Evolutionary conservation across 768 basidiomycete species (phyloP).

Genomic region (Auricularia cornea): DNA sequence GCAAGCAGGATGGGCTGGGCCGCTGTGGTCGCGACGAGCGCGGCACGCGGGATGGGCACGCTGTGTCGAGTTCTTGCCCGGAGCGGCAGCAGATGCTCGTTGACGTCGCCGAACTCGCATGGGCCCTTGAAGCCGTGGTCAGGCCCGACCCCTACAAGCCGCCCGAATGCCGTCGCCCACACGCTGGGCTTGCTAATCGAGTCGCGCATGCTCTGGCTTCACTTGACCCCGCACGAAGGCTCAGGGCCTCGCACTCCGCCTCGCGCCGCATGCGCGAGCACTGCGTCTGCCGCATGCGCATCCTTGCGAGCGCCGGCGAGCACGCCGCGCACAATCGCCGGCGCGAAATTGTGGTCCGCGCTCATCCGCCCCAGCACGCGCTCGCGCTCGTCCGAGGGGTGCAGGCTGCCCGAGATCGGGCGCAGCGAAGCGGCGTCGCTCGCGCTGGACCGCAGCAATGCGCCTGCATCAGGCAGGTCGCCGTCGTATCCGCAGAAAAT

Average conservation of each 20-base stretch:
- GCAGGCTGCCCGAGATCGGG: not conserved
- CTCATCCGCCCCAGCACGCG: not conserved
- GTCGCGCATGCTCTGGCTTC: conserved; percentile 46
- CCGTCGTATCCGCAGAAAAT: not conserved
- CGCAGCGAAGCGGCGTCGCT: no score
- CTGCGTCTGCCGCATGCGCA: not conserved
- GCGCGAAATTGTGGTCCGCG: not conserved
- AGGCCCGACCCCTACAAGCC: conserved; percentile 34
- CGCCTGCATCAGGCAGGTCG: not conserved
- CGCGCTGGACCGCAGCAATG: no score
- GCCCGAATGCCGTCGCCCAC: conserved; percentile 54
- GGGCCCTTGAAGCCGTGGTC: conserved; percentile 25
- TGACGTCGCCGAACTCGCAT: conserved; percentile 43
- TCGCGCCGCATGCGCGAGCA: not conserved
- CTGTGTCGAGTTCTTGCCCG: conserved; percentile 46
- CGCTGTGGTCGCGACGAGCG: conserved; percentile 49
- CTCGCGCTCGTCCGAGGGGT: not conserved
- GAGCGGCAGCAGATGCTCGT: conserved; percentile 47
- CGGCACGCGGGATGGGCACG: conserved; percentile 44
- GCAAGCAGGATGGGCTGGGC: conserved; percentile 34
- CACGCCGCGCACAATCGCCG: not conserved
- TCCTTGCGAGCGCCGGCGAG: not conserved
- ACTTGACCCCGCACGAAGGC: no score
- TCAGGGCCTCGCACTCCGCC: not conserved
- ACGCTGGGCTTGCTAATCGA: conserved; percentile 41